Base-by-base conservation (phyloP, 768 basidiomycete species). In the Russula earlei region DNA sequence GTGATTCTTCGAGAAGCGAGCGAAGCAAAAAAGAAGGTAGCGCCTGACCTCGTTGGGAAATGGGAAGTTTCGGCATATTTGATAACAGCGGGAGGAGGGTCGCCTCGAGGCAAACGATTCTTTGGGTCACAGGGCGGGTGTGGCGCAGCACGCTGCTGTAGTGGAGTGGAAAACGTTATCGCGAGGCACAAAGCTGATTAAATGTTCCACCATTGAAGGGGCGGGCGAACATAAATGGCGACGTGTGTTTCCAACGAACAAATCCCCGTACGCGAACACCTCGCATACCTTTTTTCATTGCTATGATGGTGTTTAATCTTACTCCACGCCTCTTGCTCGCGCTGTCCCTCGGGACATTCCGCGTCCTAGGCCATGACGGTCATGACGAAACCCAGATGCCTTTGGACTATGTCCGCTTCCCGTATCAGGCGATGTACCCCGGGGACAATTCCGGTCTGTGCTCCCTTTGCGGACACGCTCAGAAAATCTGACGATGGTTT, bases 401-500 rank as follows among this genome's bases (percentile, higher is more conserved):
- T 41, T 66, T 85, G 41, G 83, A 77, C 60, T 86, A 85, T 64
- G 75, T 83, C 60, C 79, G 77, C 46, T 87, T 76, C 62, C 86
- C 85, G 11, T 78, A 75, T 66, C 78, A 85, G 63, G 80, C 80
- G 1, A 53, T 65, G 25, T 85, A 82, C 65, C 81, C 78, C 40
- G 67, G 69, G 1, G 78, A 80, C 58, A 74, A 80, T 46, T 80
- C 84, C 70, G 83, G 84, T 82, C 62, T 38, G 58, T 47, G 19
- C 0, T 24, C 49, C 20, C 41, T 36, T 29, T 3, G 25, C 37
- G 43, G 7, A 7, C n/a, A 17, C 46, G 14, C 41, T 37, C 37
- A 43, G 14, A 43, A 29, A 17, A 6, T 33, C 45, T 27, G 46
- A 24, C n/a, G 11, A 38, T 45, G n/a, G 10, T 44, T 20, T 29